Evolutionary conservation across 371 early-diverging fungal genomes (phyloP).

Genomic region (Batrachochytrium dendrobatidis): DNA sequence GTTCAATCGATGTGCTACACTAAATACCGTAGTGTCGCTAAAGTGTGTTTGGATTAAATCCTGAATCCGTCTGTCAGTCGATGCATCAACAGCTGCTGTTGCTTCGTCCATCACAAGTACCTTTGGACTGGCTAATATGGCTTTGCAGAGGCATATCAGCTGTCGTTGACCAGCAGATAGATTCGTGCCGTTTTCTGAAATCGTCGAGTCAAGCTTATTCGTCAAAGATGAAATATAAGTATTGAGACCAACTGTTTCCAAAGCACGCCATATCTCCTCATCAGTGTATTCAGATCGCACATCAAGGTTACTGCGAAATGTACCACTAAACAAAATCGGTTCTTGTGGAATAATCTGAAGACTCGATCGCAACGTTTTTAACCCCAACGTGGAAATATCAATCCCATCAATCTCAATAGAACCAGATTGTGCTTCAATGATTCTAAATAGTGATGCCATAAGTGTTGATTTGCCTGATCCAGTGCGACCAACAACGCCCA

Average conservation of each 20-base stretch:
- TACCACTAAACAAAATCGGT: constrained; percentile 36
- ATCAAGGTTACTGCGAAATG: constrained; percentile 33
- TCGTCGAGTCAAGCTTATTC: constrained; percentile 6
- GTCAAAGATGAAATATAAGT: constrained; percentile 10
- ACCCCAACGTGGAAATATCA: constrained; percentile 13
- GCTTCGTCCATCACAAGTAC: constrained; percentile 50
- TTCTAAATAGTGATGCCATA: constrained; percentile 18
- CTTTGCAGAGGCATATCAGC: constrained; percentile 38
- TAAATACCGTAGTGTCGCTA: constrained; percentile 46
- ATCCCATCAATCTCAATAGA: constrained; percentile 50
- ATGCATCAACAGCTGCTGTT: constrained; percentile 30
- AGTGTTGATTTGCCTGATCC: constrained; percentile 21
- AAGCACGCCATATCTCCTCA: constrained; percentile 29
- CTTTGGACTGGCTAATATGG: constrained; percentile 28
- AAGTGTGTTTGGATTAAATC: constrained; percentile 41
- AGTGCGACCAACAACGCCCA: constrained; percentile 58
- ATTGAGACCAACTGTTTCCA: constrained; percentile 30
- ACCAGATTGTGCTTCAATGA: constrained; percentile 44
- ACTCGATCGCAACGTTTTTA: constrained; percentile 6
- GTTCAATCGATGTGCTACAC: constrained; percentile 60
- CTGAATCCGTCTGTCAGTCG: constrained; percentile 13
- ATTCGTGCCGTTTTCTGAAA: constrained; percentile 29
- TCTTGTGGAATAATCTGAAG: constrained; percentile 39
- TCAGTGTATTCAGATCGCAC: constrained; percentile 26
- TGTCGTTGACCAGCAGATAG: constrained; percentile 49